Evolutionary conservation across 805 yeast species (phyloP).

Genomic region (Myxozyma melibiosi): DNA sequence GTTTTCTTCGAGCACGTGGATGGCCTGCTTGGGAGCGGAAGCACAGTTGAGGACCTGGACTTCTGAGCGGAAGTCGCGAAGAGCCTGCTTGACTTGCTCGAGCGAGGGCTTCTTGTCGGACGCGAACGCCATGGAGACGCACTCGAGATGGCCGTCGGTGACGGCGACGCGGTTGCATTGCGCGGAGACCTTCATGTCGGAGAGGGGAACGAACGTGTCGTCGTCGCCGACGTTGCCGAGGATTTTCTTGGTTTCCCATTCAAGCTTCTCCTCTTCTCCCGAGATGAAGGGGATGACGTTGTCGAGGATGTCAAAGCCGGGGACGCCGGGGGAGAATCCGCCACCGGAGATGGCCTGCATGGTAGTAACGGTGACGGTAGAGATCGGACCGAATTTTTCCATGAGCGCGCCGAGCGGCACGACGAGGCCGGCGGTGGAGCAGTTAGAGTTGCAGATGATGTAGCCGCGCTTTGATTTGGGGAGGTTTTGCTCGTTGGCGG

Average conservation of each 20-base stretch:
- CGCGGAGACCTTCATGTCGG: slow-evolving; percentile 83
- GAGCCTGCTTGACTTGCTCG: slow-evolving; percentile 70
- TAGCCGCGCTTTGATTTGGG: slow-evolving; percentile 72
- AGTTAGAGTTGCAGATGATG: slow-evolving; percentile 93
- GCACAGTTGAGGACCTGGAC: slow-evolving; percentile 77
- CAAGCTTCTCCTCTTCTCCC: slow-evolving; percentile 98
- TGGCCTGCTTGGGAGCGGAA: slow-evolving; percentile 91
- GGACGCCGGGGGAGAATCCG: slow-evolving; percentile 96
- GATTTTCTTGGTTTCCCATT: slow-evolving; percentile 97
- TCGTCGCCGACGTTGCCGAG: slow-evolving; percentile 64
- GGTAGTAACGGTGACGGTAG: slow-evolving; percentile 83
- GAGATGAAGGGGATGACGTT: slow-evolving; percentile 92
- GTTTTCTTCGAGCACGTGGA: slow-evolving; percentile 85
- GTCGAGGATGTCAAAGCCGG: slow-evolving; percentile 92
- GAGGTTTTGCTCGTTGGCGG: slow-evolving; percentile 46
- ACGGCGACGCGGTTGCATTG: slow-evolving; percentile 97
- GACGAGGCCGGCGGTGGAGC: slow-evolving; percentile 97
- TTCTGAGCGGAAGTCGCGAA: slow-evolving; percentile 78
- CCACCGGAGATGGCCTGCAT: slow-evolving; percentile 98
- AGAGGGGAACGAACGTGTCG: slow-evolving; percentile 60
- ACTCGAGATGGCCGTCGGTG: slow-evolving; percentile 96
- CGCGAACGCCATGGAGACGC: slow-evolving; percentile 83
- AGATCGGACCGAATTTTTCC: slow-evolving; percentile 87
- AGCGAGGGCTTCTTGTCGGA: slow-evolving; percentile 82
- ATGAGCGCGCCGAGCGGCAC: slow-evolving; percentile 95